Evolutionary conservation across 2,329 filamentous ascomycete species (phyloP).

Genomic region (Colletotrichum chlorophyti): DNA sequence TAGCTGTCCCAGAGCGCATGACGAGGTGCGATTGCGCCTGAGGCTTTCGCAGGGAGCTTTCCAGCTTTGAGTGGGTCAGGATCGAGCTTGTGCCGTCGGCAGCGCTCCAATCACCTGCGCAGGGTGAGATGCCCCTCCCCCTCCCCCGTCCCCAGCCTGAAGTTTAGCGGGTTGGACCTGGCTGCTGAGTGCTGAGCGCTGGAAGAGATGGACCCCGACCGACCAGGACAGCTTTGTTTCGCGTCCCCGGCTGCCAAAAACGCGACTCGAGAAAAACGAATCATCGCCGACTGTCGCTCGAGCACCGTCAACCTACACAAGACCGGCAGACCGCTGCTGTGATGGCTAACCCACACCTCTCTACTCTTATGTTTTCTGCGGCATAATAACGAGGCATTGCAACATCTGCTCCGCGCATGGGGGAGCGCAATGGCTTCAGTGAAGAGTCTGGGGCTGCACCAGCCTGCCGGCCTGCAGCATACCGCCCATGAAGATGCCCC

Average conservation of each 20-base stretch:
- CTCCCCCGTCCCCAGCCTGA: constrained; percentile 1
- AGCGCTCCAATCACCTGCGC: constrained; percentile 13
- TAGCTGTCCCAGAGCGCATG: too few species aligned
- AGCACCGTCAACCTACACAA: neutral
- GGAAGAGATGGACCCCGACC: too few species aligned
- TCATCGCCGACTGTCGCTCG: constrained; percentile 6
- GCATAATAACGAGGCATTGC: neutral
- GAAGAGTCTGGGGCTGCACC: constrained; percentile 89
- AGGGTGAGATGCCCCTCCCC: constrained; percentile 24
- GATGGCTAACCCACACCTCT: constrained; percentile 6
- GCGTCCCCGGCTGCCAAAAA: neutral
- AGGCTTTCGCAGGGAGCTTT: neutral
- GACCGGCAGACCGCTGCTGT: constrained; percentile 1
- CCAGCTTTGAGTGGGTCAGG: neutral
- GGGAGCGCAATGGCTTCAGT: constrained; percentile 77
- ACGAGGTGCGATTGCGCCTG: neutral
- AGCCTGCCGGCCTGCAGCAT: constrained; percentile 83
- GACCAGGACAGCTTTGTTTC: constrained; percentile 3
- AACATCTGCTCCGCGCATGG: constrained; percentile 9
- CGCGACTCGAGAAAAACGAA: constrained; percentile 17
- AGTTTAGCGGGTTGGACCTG: constrained; percentile 9
- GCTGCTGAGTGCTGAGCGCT: neutral
- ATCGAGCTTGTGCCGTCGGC: neutral
- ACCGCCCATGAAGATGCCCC: constrained; percentile 80
- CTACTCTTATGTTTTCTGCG: neutral